Evolutionary conservation across 768 basidiomycete species (phyloP).

Genomic region (Phylloporus arenicola): DNA sequence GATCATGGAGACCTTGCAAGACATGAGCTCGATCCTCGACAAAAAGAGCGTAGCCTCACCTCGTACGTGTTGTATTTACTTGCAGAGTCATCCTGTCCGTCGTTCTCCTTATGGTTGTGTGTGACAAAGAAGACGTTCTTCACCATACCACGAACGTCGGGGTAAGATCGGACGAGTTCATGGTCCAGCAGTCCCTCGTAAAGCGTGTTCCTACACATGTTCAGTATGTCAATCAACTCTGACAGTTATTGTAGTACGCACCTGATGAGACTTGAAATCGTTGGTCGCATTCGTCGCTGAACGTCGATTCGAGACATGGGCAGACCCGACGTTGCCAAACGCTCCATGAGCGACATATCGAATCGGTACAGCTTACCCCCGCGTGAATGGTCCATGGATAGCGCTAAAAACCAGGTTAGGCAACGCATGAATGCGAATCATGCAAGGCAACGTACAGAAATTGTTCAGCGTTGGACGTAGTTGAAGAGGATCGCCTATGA

Average conservation of each 20-base stretch:
- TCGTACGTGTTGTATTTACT: slow-evolving; percentile 68
- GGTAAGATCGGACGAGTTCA: slow-evolving; percentile 44
- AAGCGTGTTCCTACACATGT: slow-evolving; percentile 42
- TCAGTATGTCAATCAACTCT: not conserved
- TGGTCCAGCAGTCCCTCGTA: slow-evolving; percentile 61
- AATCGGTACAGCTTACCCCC: slow-evolving; percentile 56
- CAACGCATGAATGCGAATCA: not conserved
- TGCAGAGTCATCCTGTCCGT: slow-evolving; percentile 52
- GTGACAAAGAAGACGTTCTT: slow-evolving; percentile 65
- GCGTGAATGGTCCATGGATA: slow-evolving; percentile 62
- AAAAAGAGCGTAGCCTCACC: slow-evolving; percentile 44
- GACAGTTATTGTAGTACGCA: not conserved
- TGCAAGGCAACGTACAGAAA: slow-evolving; percentile 39
- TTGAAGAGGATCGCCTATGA: slow-evolving; percentile 78
- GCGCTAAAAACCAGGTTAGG: slow-evolving; percentile 33
- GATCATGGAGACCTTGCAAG: slow-evolving; percentile 39
- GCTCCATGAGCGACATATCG: slow-evolving; percentile 74
- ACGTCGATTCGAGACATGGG: slow-evolving; percentile 67
- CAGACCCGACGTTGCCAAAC: slow-evolving; percentile 51
- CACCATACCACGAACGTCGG: slow-evolving; percentile 53
- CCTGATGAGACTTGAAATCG: slow-evolving; percentile 50
- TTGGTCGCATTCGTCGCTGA: slow-evolving; percentile 71
- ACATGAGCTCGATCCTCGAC: not conserved
- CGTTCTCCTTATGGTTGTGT: slow-evolving; percentile 58
- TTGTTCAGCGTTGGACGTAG: slow-evolving; percentile 64